Evolutionary conservation across 2,329 filamentous ascomycete species (phyloP).

Genomic region (Ploettnerulaceae sp.): DNA sequence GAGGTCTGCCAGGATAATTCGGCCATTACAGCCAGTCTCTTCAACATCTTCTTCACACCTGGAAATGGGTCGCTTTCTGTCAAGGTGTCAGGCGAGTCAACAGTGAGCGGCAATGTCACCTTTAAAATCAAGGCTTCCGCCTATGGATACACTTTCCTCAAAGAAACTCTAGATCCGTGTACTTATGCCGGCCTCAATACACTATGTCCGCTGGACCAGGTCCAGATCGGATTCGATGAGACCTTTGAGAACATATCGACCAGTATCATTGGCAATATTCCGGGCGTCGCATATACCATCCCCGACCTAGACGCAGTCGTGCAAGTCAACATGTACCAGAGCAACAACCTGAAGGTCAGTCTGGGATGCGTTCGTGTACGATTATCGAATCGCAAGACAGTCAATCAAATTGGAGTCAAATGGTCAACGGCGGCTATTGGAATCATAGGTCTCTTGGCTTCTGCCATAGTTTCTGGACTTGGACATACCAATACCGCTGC

Average conservation of each 20-base stretch:
- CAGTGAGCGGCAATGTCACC: constrained; percentile 74
- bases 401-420: constrained; percentile 80
- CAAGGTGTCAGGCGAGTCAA: constrained; percentile 75
- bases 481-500: constrained; percentile 92
- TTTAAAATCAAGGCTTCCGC: constrained; percentile 73
- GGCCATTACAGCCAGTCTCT: constrained; percentile 80
- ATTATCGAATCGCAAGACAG: constrained; percentile 87
- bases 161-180: constrained; percentile 71
- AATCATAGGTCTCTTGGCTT: constrained; percentile 75
- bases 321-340: constrained; percentile 72
- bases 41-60: constrained; percentile 78
- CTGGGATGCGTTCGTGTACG: constrained; percentile 84
- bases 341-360: constrained; percentile 48
- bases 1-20: constrained; percentile 81
- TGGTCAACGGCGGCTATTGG: constrained; percentile 88
- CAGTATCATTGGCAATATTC: constrained; percentile 63
- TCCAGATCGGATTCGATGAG: constrained; percentile 50
- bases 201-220: constrained; percentile 87
- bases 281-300: constrained; percentile 80
- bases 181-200: constrained; percentile 56
- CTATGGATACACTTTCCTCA: constrained; percentile 74
- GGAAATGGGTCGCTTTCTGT: constrained; percentile 68
- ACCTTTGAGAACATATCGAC: constrained; percentile 39
- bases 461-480: constrained; percentile 81
- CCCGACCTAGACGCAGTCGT: constrained; percentile 88